Evolutionary conservation across 2,329 filamentous ascomycete genomes (phyloP).

Genomic region (Tolypocladium pustulatum): DNA sequence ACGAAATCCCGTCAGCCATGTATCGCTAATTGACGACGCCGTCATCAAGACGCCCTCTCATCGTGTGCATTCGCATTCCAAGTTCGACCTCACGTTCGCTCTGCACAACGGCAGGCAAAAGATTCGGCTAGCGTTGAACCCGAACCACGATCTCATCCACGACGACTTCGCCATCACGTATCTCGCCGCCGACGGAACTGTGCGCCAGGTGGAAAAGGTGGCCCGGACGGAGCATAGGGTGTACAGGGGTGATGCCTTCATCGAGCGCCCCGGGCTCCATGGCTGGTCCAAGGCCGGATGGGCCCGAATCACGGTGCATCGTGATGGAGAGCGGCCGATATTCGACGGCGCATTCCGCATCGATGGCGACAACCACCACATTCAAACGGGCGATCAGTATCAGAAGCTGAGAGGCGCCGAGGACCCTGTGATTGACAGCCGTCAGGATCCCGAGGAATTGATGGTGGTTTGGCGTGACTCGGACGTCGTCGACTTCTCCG

Average conservation of each 20-base stretch:
- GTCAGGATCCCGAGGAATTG: constrained; percentile 49
- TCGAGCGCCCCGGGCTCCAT: constrained; percentile 45
- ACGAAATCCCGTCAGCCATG: constrained; percentile 65
- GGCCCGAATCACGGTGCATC: constrained; percentile 69
- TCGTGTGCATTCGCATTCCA: constrained; percentile 67
- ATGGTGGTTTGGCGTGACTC: constrained; percentile 93
- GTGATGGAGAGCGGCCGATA: constrained; percentile 66
- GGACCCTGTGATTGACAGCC: constrained; percentile 54
- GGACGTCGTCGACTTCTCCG: constrained; percentile 48
- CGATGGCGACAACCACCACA: constrained; percentile 72
- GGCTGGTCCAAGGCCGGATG: constrained; percentile 78
- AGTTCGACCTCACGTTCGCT: constrained; percentile 77
- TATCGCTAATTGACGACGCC: constrained; percentile 64
- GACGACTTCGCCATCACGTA: constrained; percentile 66
- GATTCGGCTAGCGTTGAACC: constrained; percentile 72
- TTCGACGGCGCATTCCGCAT: constrained; percentile 88
- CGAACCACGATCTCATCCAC: constrained; percentile 82
- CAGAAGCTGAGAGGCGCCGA: constrained; percentile 56
- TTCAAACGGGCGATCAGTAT: constrained; percentile 69
- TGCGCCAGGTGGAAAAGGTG: constrained; percentile 57
- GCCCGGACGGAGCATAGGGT: constrained; percentile 67
- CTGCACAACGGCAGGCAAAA: constrained; percentile 56
- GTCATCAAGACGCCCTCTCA: constrained; percentile 70
- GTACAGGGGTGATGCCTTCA: constrained; percentile 70
- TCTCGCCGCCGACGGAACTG: constrained; percentile 58